phyloP scores from a whole-genome alignment of 495 filamentous ascomycete species.

The Penicillium pulvis region DNA sequence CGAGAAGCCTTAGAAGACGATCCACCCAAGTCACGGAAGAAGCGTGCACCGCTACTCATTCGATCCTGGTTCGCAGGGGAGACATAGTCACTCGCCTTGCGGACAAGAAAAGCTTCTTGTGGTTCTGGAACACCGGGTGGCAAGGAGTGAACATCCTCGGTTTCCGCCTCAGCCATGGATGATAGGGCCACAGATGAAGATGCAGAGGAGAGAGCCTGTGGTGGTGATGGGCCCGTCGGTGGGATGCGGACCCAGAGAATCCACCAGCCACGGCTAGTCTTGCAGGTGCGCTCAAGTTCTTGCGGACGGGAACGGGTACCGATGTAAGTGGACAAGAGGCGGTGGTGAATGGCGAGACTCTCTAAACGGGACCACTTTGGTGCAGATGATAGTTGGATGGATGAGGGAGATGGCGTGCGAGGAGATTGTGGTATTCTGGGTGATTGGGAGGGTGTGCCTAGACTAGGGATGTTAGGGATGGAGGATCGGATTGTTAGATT shows the following conservation, averaged over 20 bases:
- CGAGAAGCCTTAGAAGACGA: conserved; percentile 29
- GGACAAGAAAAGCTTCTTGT: conserved; percentile 78
- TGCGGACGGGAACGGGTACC: conserved; percentile 58
- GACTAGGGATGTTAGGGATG: conserved; percentile 87
- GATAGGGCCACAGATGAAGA: conserved; percentile 21
- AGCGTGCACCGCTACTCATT: conserved; percentile 46
- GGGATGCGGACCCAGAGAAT: conserved; percentile 85
- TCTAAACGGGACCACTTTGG: conserved; percentile 74
- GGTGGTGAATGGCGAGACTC: conserved; percentile 85
- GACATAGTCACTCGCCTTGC: conserved; percentile 70
- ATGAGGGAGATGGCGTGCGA: conserved; percentile 68
- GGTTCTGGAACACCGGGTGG: not conserved
- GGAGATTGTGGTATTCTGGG: conserved; percentile 21
- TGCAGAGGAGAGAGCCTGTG: conserved; percentile 22
- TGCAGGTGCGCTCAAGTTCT: conserved; percentile 84
- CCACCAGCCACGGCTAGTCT: conserved; percentile 95
- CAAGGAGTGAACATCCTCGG: conserved; percentile 9
- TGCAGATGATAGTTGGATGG: conserved; percentile 53
- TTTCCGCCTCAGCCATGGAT: conserved; percentile 25
- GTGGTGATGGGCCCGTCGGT: conserved; percentile 24
- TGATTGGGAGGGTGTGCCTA: conserved; percentile 26
- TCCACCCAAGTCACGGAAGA: conserved; percentile 51
- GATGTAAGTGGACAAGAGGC: conserved; percentile 75
- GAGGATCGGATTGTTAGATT: conserved; percentile 77
- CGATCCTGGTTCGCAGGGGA: conserved; percentile 32